Conservation (phyloP, 2,329 filamentous ascomycete species). For the Aspergillus sp. region DNA sequence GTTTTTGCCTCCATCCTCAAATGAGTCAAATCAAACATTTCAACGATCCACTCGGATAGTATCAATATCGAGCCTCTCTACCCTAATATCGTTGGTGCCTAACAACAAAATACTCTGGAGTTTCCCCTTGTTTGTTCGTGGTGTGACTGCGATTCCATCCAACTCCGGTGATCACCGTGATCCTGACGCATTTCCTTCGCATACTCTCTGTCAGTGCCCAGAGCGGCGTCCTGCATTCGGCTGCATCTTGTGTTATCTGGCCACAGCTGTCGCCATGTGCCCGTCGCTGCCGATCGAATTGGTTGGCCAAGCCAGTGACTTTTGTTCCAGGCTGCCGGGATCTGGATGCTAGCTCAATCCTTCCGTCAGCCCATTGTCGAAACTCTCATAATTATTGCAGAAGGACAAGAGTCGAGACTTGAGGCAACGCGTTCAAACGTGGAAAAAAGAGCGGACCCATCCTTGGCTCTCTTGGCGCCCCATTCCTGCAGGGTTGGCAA, state of each 20-base stretch:
- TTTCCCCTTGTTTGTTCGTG: neutral
- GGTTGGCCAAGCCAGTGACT: slow-evolving; percentile 9
- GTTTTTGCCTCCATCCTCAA: no score
- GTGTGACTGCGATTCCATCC: neutral
- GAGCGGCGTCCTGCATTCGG: neutral
- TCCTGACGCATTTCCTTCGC: neutral
- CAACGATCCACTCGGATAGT: neutral
- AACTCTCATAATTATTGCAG: neutral
- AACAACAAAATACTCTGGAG: neutral
- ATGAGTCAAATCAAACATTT: no score
- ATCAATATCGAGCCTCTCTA: neutral
- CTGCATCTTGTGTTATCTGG: neutral
- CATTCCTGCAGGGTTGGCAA: slow-evolving; percentile 1
- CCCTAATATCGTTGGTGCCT: neutral
- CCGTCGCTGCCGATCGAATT: slow-evolving; percentile 4
- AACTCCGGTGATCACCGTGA: neutral
- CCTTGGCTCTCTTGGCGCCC: slow-evolving; percentile 11
- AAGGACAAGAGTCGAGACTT: neutral
- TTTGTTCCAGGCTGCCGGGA: slow-evolving; percentile 5
- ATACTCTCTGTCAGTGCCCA: neutral
- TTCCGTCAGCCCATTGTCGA: neutral
- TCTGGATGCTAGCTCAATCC: slow-evolving; percentile 1
- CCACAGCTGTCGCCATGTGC: slow-evolving; percentile 11
- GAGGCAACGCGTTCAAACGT: slow-evolving; percentile 2
- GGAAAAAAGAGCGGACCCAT: slow-evolving; percentile 4